Conservation (phyloP, 345 rosid genomes). For the Conringia planisiliqua region DNA sequence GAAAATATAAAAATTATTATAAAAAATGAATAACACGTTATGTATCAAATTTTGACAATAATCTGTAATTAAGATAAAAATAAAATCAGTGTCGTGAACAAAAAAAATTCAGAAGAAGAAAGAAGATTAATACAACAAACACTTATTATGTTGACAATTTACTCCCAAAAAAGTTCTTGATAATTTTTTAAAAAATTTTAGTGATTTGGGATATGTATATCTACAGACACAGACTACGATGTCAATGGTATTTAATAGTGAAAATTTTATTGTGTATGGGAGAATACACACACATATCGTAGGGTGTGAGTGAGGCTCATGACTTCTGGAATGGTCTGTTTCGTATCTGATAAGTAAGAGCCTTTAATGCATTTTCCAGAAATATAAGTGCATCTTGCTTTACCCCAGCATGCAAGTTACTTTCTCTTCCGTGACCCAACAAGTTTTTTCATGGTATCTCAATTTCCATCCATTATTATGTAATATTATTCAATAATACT, state of each 20-base stretch:
- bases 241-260: conserved; percentile 5
- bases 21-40: background rate
- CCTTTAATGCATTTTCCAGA: background rate
- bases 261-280: conserved; percentile 9
- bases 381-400: background rate
- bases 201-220: background rate
- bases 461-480: background rate
- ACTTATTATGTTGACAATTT: background rate
- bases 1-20: background rate
- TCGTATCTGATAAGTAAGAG: conserved; percentile 2
- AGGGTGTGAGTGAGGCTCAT: background rate
- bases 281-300: background rate
- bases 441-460: background rate
- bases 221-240: background rate
- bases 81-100: background rate
- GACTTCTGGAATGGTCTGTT: conserved; percentile 10
- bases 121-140: background rate
- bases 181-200: background rate
- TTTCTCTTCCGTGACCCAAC: background rate
- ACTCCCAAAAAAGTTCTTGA: background rate
- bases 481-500: background rate
- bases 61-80: background rate
- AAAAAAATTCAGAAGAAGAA: background rate
- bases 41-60: background rate
- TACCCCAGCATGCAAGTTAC: background rate